phyloP scores from a whole-genome alignment of 768 basidiomycete genomes.

The Hypholoma fasciculare region DNA sequence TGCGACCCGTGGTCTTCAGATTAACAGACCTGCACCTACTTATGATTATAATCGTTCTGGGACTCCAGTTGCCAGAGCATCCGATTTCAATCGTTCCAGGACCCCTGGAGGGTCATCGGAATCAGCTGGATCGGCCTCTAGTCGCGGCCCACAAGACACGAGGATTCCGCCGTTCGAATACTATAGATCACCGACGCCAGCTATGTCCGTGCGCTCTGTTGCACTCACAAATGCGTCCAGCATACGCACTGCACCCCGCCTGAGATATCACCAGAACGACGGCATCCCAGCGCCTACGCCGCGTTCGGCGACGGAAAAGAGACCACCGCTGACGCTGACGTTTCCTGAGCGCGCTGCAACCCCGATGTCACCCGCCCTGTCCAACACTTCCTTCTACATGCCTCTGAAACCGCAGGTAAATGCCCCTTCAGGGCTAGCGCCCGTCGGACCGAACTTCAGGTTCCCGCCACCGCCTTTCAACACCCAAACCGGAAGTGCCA shows the following conservation, averaged over 20 bases:
- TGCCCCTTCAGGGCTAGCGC: conserved; percentile 11
- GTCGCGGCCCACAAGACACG: not conserved
- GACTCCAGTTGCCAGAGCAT: not conserved
- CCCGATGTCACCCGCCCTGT: conserved; percentile 10
- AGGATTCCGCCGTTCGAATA: conserved; percentile 1
- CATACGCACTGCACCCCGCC: conserved; percentile 15
- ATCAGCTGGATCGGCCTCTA: not conserved
- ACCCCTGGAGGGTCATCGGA: not conserved
- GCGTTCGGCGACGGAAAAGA: conserved; percentile 5
- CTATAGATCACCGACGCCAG: not conserved
- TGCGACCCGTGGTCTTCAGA: not conserved
- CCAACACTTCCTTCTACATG: conserved; percentile 8
- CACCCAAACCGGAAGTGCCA: not conserved
- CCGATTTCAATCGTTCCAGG: too few relatives aligned
- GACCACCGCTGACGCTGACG: conserved; percentile 5
- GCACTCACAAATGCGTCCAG: conserved; percentile 14
- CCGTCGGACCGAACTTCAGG: not conserved
- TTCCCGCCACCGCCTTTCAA: too few relatives aligned
- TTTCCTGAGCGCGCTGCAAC: conserved; percentile 13
- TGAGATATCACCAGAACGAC: conserved; percentile 15
- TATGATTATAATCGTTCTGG: conserved; percentile 1
- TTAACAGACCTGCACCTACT: not conserved
- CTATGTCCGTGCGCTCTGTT: conserved; percentile 17
- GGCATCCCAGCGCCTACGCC: conserved; percentile 16
- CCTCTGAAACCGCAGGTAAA: not conserved